Evolutionary conservation across 2,329 filamentous ascomycete genomes (phyloP), one percentile per base, ranked within the genome.

Genomic region (Albifimbria verrucaria): DNA sequence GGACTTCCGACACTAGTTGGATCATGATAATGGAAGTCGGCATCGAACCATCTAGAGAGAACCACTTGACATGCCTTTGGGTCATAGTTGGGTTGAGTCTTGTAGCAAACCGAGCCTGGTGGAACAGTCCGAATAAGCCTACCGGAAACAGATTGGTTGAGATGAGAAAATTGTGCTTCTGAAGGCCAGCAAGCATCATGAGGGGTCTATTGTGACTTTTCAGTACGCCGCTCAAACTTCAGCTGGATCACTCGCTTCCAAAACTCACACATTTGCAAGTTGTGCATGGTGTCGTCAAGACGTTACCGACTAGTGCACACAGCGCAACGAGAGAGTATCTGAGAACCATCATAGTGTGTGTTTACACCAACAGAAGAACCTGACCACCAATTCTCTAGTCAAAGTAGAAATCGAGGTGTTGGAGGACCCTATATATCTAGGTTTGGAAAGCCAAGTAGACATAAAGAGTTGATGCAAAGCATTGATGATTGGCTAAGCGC

Each of bases 81-180:
- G 61, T 80, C 62, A 57, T 76, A 78, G 39, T 58, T 55, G 17
- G 61, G 67, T 51, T 23, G 65, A 67, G 22, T 49, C n/a, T 67
- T 61, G 58, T 83, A 79, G 59, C 80, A 84, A 1, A 74, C 66
- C 2, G 72, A 62, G 1, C 72, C 80, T 2, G 81, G 62, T 1
- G 81, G 80, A 2, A 74, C 63, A 0, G 77, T 80, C 9, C 72
- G 70, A 46, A 84, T 70, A 32, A 84, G 67, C 12, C 66, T 68
- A 2, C 77, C 78, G 32, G 68, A 66, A 3, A 83, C 63, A 2
- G 78, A 74, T 18, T 63, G 50, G 57, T 83, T 81, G 50, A 85
- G 72, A 1, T 59, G 49, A 7, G 66, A 55, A 80, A 80, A 84
- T 10, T 65, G 62, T 5, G 57, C 25, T 2, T 54, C 18, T 1